Evolutionary conservation across 2,329 filamentous ascomycete species (phyloP).

Genomic region (Epichloe sp.): DNA sequence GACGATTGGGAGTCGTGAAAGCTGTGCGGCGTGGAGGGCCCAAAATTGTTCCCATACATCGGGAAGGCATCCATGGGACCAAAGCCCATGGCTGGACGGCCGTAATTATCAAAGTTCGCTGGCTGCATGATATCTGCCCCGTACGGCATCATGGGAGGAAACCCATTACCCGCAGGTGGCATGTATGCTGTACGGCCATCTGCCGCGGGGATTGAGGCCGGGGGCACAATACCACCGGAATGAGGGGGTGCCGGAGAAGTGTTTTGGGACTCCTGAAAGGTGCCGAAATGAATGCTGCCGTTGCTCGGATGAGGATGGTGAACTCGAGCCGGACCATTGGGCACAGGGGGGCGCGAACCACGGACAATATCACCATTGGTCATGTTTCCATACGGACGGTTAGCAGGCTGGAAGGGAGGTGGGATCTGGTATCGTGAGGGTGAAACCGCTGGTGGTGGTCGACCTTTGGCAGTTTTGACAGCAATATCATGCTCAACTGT

Average conservation of each 20-base stretch:
- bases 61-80: constrained; percentile 22
- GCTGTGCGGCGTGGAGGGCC: constrained; percentile 45
- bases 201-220: constrained; percentile 29
- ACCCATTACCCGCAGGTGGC: constrained; percentile 20
- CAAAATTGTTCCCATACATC: constrained; percentile 27
- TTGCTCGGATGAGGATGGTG: constrained; percentile 42
- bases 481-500: constrained; percentile 7
- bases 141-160: constrained; percentile 24
- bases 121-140: constrained; percentile 22
- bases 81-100: constrained; percentile 22
- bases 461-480: constrained; percentile 10
- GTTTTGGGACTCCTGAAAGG: constrained; percentile 39
- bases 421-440: constrained; percentile 29
- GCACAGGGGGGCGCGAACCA: constrained; percentile 19
- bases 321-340: constrained; percentile 23
- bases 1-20: constrained; percentile 50
- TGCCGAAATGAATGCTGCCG: constrained; percentile 43
- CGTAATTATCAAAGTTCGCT: constrained; percentile 24
- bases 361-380: constrained; percentile 21
- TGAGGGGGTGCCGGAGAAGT: constrained; percentile 45
- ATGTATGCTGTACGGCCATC: constrained; percentile 22
- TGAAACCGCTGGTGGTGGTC: constrained; percentile 19
- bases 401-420: constrained; percentile 27
- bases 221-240: constrained; percentile 33
- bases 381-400: constrained; percentile 16